Evolutionary conservation across 306 rosid genomes (phyloP).

Genomic region (Argentina anserina): DNA sequence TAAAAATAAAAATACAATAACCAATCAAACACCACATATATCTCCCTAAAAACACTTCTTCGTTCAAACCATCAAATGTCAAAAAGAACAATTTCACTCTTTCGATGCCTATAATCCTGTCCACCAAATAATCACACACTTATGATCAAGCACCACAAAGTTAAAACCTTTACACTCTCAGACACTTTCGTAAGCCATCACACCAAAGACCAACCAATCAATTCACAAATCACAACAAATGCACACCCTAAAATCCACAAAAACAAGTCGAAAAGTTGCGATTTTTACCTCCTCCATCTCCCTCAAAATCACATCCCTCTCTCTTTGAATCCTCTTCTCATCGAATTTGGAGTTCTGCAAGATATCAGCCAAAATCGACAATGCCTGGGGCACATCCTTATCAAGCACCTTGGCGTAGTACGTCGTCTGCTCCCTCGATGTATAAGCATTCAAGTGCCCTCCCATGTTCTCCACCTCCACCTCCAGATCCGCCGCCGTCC

Average conservation of each 20-base stretch:
- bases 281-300: slow-evolving; percentile 88
- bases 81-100: not conserved
- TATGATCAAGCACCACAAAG: not conserved
- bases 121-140: not conserved
- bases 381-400: slow-evolving; percentile 63
- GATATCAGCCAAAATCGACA: slow-evolving; percentile 74
- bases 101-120: not conserved
- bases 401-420: slow-evolving; percentile 76
- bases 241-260: not conserved
- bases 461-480: slow-evolving; percentile 98
- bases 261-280: not conserved
- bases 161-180: not conserved
- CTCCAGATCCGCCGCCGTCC: slow-evolving; percentile 70
- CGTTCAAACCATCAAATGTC: not conserved
- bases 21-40: not conserved
- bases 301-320: slow-evolving; percentile 82
- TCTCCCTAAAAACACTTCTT: not conserved
- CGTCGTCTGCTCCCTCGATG: slow-evolving; percentile 86
- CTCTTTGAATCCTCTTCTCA: slow-evolving; percentile 60
- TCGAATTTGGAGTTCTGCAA: slow-evolving; percentile 83
- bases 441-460: slow-evolving; percentile 87
- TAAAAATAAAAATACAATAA: not conserved
- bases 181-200: not conserved
- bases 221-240: too few species aligned
- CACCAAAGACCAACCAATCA: too few species aligned